Conservation (phyloP, 768 basidiomycete species). For the Lentinus brumalis region DNA sequence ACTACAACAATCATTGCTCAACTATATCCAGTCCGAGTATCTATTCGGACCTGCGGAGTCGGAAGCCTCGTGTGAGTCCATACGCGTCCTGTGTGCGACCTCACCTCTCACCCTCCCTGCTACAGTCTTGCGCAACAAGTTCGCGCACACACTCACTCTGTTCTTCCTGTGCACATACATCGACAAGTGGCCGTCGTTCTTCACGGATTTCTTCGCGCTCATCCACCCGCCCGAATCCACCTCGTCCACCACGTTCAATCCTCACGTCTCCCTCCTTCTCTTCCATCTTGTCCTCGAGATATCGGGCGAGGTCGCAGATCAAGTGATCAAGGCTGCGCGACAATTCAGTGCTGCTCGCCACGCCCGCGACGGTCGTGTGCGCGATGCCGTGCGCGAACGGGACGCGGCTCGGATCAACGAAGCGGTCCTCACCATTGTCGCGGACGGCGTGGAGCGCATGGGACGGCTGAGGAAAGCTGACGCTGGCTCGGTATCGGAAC, state of each 20-base stretch:
- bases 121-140: conserved; percentile 90
- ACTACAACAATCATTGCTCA: conserved; percentile 74
- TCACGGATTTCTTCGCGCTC: conserved; percentile 74
- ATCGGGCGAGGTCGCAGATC: conserved; percentile 96
- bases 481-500: conserved; percentile 41
- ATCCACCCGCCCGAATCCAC: conserved; percentile 63
- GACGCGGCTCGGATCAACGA: conserved; percentile 88
- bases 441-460: conserved; percentile 68
- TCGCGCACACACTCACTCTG: conserved; percentile 86
- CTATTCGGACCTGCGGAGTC: conserved; percentile 83
- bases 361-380: conserved; percentile 77
- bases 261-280: conserved; percentile 84
- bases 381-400: conserved; percentile 87
- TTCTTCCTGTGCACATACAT: conserved; percentile 89
- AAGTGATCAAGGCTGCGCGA: conserved; percentile 87
- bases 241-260: conserved; percentile 67
- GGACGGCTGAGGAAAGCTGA: conserved; percentile 50
- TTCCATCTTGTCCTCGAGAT: conserved; percentile 94
- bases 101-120: conserved; percentile 2
- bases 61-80: conserved; percentile 72
- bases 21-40: conserved; percentile 89
- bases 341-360: conserved; percentile 70
- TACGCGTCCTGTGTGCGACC: background rate
- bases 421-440: conserved; percentile 81
- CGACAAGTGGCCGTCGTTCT: conserved; percentile 85